A percentile compares a stretch with the other conserved stretches of the same genome.
phyloP scores from a whole-genome alignment of 345 rosid genomes.

The Populus euphratica region DNA sequence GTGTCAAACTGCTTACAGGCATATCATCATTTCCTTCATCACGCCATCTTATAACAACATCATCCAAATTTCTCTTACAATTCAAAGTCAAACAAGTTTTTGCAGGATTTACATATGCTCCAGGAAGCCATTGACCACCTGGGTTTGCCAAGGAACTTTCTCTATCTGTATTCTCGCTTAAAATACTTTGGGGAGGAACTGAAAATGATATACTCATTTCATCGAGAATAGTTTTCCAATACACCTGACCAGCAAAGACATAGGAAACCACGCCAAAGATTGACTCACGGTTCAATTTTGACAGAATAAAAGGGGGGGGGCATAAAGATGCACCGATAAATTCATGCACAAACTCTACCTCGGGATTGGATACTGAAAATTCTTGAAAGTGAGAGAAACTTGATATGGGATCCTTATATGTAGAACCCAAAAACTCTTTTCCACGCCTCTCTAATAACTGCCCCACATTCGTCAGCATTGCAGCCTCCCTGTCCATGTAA shows the following conservation, averaged over 20 bases:
- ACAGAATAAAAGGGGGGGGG: not conserved
- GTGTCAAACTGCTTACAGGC: slow-evolving; percentile 68
- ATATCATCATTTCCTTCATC: slow-evolving; percentile 72
- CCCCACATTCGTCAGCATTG: slow-evolving; percentile 66
- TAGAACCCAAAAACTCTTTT: slow-evolving; percentile 62
- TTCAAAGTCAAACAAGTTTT: slow-evolving; percentile 56
- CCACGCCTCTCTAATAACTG: slow-evolving; percentile 64
- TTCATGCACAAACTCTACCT: slow-evolving; percentile 41
- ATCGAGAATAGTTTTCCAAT: slow-evolving; percentile 73
- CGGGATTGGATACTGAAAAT: slow-evolving; percentile 80
- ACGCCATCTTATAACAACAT: slow-evolving; percentile 71
- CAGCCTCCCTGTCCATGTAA: slow-evolving; percentile 48
- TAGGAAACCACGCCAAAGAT: not conserved
- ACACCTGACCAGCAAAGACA: slow-evolving; percentile 46
- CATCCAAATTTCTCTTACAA: slow-evolving; percentile 49
- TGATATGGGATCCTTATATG: slow-evolving; percentile 66
- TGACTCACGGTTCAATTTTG: not conserved
- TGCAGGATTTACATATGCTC: slow-evolving; percentile 76
- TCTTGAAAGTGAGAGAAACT: slow-evolving; percentile 81
- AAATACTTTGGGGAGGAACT: slow-evolving; percentile 59
- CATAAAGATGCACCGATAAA: not conserved
- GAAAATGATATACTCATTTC: slow-evolving; percentile 59
- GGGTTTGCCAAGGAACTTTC: slow-evolving; percentile 37
- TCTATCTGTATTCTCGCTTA: slow-evolving; percentile 35
- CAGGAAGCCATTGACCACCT: slow-evolving; percentile 93